phyloP scores from a whole-genome alignment of 208 protist species.

The Lotmaria passim region DNA sequence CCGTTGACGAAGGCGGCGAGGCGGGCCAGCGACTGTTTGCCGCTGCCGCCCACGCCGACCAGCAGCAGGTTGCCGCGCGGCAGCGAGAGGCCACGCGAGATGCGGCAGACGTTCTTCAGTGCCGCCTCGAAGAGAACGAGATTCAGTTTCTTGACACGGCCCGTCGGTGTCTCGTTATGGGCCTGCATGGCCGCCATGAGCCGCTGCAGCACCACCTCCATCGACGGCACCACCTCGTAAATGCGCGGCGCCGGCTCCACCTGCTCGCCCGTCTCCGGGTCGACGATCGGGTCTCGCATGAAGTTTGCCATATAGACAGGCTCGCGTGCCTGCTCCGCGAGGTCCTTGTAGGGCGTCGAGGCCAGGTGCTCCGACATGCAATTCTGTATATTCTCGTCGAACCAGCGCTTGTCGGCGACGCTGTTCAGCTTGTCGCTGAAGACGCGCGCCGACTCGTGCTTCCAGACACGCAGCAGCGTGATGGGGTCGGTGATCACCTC shows the following conservation, averaged over 20 bases:
- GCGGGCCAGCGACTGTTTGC: conserved; percentile 93
- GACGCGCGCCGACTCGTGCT: conserved; percentile 97
- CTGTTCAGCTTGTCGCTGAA: conserved; percentile 97
- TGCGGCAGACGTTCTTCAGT: conserved; percentile 95
- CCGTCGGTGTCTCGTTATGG: conserved; percentile 87
- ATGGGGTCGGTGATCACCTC: conserved; percentile 80
- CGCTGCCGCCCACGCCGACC: conserved; percentile 93
- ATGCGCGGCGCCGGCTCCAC: conserved; percentile 92
- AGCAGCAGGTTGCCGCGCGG: conserved; percentile 94
- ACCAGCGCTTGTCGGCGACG: conserved; percentile 96
- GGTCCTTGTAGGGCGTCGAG: conserved; percentile 78
- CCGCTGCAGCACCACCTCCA: conserved; percentile 78
- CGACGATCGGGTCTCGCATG: conserved; percentile 89
- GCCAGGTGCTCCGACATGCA: conserved; percentile 80
- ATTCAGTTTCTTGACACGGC: conserved; percentile 90
- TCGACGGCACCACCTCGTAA: conserved; percentile 94
- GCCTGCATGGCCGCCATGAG: conserved; percentile 82
- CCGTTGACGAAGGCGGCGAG: conserved; percentile 89
- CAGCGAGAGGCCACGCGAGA: conserved; percentile 91
- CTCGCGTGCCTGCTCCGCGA: conserved; percentile 76
- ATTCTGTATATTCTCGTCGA: conserved; percentile 90
- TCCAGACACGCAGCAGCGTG: conserved; percentile 94
- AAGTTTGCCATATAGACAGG: conserved; percentile 96
- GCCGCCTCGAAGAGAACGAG: conserved; percentile 96
- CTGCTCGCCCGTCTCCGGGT: conserved; percentile 91